A percentile compares a stretch with the other conserved stretches of the same genome.
Evolutionary conservation across 2,329 filamentous ascomycete species (phyloP).

Genomic region (Aspergillus nomiae): DNA sequence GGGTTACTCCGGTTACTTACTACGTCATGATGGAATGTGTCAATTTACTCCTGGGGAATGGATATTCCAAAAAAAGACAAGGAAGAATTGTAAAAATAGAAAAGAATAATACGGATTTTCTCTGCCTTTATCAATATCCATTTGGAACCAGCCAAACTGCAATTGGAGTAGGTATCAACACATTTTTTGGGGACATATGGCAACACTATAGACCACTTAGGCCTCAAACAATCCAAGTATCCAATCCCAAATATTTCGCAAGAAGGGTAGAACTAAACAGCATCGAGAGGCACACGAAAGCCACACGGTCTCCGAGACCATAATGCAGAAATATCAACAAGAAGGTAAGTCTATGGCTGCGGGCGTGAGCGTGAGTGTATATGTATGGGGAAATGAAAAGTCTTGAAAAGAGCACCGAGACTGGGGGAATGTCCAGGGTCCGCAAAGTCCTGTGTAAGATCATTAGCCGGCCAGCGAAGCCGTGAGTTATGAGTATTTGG

Average conservation of each 20-base stretch:
- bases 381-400: neutral
- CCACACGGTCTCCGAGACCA: neutral
- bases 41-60: neutral
- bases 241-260: neutral
- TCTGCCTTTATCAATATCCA: neutral
- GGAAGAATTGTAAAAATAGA: neutral
- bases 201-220: slow-evolving; percentile 1
- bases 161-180: slow-evolving; percentile 1
- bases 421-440: neutral
- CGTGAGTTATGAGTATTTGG: neutral
- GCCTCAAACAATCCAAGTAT: neutral
- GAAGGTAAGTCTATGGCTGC: slow-evolving; percentile 4
- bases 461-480: neutral
- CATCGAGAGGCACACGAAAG: neutral
- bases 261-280: neutral
- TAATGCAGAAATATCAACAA: slow-evolving; percentile 11
- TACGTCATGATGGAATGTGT: neutral
- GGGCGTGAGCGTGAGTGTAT: neutral
- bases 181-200: neutral
- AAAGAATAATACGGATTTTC: neutral
- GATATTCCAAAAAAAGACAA: neutral
- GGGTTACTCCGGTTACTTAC: neutral
- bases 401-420: neutral
- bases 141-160: slow-evolving; percentile 20
- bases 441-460: neutral